Evolutionary conservation across 768 basidiomycete species (phyloP), one percentile per base, ranked within the genome.

Genomic region (Russula dissimulans): DNA sequence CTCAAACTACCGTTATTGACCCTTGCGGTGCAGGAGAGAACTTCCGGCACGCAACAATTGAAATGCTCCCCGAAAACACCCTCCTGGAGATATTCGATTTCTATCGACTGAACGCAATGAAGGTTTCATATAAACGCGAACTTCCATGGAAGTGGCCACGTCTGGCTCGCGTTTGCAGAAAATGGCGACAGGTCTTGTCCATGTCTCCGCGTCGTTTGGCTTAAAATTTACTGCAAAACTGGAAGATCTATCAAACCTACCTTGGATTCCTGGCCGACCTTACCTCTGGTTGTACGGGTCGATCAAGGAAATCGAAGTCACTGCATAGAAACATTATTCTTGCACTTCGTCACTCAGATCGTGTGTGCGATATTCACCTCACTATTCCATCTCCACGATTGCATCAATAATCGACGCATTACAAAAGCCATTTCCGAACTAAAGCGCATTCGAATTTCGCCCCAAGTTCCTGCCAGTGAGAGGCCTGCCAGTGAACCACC

Each of bases 391-490:
- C 18, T 39, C 50, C 8, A 45, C 32, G 8, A 6, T 18, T 6
- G n/a, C 5, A 56, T 10, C 69, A 69, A 50, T 66, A 49, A 1
- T 68, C 69, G 0, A 72, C 70, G 68, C 64, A 61, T 6, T 62
- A 67, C 67, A 34, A 66, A 64, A 43, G 73, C 36, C 71, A 29
- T 64, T 48, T 62, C 57, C 4, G 54, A 65, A 52, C 60, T 49
- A 3, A 17, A 42, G 38, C 50, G 39, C 0, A 56, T 66, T 15
- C 56, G 43, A 1, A 58, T 12, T 26, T 26, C 1, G 22, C 22
- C 22, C 22, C 22, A 26, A 26, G 22, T 26, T 26, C n/a, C n/a
- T n/a, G n/a, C n/a, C n/a, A n/a, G n/a, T 26, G 22, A 26, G 22
- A 26, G 22, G 22, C 22, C 22, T 26, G 22, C 22, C 22, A 2